Base-by-base conservation (phyloP, 306 rosid genomes). In the Vigna trinervia region DNA sequence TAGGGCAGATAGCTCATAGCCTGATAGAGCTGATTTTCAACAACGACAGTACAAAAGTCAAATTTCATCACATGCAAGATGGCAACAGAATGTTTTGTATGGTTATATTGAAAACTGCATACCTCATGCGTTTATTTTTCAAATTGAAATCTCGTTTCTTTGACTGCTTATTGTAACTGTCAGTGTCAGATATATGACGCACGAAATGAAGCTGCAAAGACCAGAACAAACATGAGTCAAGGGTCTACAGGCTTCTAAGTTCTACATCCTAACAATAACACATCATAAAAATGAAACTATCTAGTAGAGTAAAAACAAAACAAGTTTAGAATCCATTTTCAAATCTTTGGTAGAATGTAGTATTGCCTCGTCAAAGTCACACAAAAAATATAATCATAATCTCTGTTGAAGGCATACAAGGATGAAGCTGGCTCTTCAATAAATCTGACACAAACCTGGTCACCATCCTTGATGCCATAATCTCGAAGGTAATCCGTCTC, bases 391-490 rank as follows among this genome's bases (percentile, higher is more conserved):
- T 32, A 73, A 30, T 67, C 58, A n/a, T 43, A 5, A 45, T 20
- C 46, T 34, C 12, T 15, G 22, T 26, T 32, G n/a, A 34, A 61
- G 6, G 46, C 15, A 22, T 34, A 61, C 5, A 60, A 5, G 10
- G 20, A 30, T 60, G 19, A 60, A 58, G 22, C 43, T 30, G 5
- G 17, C 11, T 12, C 9, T 71, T 58, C 4, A n/a, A 20, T 23
- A 13, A 57, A 61, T 61, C 12, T 8, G 47, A 36, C 39, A 74
- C 87, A 10, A 69, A 94, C 98, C 98, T 92, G 93, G 78, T 87
- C 96, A 78, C 93, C 93, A 58, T 94, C 98, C 78, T 82, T 87
- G 79, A 94, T 82, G 62, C 96, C 92, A 61, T 84, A 87, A 65
- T 84, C 80, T 82, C 68, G 81, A 75, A 94, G 80, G 74, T 51